A percentile compares a stretch with the other conserved stretches of the same genome.
Evolutionary conservation across 2,329 filamentous ascomycete species (phyloP).

Genomic region (Penicillium italicum): DNA sequence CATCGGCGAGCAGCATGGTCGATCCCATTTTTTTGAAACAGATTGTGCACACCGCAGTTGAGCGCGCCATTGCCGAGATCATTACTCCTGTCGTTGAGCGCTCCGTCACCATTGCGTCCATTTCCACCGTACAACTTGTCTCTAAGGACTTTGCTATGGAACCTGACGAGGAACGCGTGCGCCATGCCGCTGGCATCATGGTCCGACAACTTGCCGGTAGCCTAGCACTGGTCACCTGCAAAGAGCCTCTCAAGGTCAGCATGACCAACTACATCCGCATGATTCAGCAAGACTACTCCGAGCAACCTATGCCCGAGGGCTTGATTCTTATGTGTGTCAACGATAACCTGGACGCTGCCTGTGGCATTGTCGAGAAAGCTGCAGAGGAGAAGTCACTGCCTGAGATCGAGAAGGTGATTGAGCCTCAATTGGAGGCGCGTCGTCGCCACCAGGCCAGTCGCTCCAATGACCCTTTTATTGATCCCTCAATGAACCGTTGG

Average conservation of each 20-base stretch:
- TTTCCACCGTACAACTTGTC: slow-evolving; percentile 92
- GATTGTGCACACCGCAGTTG: slow-evolving; percentile 82
- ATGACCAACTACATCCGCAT: slow-evolving; percentile 98
- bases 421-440: slow-evolving; percentile 72
- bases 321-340: slow-evolving; percentile 99
- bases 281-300: slow-evolving; percentile 61
- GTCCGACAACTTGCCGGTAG: slow-evolving; percentile 93
- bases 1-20: slow-evolving; percentile 71
- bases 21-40: slow-evolving; percentile 62
- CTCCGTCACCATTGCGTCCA: slow-evolving; percentile 95
- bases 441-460: slow-evolving; percentile 70
- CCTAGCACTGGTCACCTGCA: slow-evolving; percentile 93
- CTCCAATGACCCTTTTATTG: slow-evolving; percentile 79
- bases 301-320: slow-evolving; percentile 80
- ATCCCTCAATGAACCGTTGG: slow-evolving; percentile 80
- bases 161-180: slow-evolving; percentile 79
- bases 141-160: slow-evolving; percentile 96
- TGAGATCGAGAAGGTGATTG: slow-evolving; percentile 92
- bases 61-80: slow-evolving; percentile 88
- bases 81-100: slow-evolving; percentile 96
- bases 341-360: slow-evolving; percentile 90
- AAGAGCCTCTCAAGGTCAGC: slow-evolving; percentile 92
- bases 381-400: slow-evolving; percentile 89
- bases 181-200: slow-evolving; percentile 85
- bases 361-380: slow-evolving; percentile 89